A percentile compares a stretch with the other conserved stretches of the same genome.
phyloP scores from a whole-genome alignment of 2,329 filamentous ascomycete species.

The Calycina herbarum region DNA sequence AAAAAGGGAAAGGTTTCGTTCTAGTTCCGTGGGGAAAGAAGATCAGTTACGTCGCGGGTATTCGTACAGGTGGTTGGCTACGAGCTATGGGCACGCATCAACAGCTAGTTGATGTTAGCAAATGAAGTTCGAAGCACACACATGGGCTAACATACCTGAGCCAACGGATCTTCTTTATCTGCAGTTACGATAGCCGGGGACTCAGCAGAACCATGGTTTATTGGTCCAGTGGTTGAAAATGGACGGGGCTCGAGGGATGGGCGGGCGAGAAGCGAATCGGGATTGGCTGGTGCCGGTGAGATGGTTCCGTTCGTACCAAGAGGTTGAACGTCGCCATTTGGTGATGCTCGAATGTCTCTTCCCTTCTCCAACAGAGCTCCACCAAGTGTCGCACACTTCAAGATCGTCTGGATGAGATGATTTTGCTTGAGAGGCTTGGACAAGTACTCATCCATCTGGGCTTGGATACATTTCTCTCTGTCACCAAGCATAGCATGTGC shows the following conservation, averaged over 20 bases:
- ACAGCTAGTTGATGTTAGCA: slow-evolving; percentile 29
- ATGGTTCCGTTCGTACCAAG: slow-evolving; percentile 23
- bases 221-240: slow-evolving; percentile 66
- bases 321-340: slow-evolving; percentile 33
- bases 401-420: slow-evolving; percentile 94
- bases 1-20: slow-evolving; percentile 13
- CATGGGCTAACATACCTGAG: slow-evolving; percentile 33
- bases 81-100: slow-evolving; percentile 39
- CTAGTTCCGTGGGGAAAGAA: slow-evolving; percentile 7
- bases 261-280: slow-evolving; percentile 36
- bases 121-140: not conserved
- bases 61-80: slow-evolving; percentile 13
- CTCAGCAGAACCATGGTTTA: slow-evolving; percentile 55
- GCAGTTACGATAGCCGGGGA: slow-evolving; percentile 63
- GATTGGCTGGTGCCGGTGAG: slow-evolving; percentile 23
- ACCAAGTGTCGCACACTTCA: slow-evolving; percentile 93
- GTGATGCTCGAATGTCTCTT: slow-evolving; percentile 51
- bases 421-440: slow-evolving; percentile 97
- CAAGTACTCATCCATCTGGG: slow-evolving; percentile 98
- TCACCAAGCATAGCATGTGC: slow-evolving; percentile 99
- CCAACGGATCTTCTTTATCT: slow-evolving; percentile 55
- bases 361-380: slow-evolving; percentile 79
- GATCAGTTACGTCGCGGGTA: slow-evolving; percentile 10
- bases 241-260: slow-evolving; percentile 62
- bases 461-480: slow-evolving; percentile 95